phyloP scores from a whole-genome alignment of 306 rosid species.

The Trifolium subterraneum region DNA sequence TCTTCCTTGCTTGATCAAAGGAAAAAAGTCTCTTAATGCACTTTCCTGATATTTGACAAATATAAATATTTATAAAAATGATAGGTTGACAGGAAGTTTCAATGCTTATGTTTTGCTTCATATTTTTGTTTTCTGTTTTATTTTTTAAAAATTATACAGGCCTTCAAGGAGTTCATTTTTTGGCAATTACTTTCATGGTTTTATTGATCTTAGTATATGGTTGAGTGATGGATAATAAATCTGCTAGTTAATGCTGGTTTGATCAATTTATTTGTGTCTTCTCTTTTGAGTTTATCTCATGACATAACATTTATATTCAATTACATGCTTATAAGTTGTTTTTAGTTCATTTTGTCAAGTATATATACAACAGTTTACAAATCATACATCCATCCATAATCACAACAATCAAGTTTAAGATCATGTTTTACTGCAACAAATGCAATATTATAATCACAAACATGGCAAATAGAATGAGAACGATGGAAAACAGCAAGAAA shows the following conservation, averaged over 20 bases:
- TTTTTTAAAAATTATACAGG: not conserved
- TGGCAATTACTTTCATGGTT: constrained; percentile 13
- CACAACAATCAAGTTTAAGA: no score
- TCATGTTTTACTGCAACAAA: no score
- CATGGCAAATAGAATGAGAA: no score
- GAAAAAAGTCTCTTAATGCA: constrained; percentile 44
- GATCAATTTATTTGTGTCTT: constrained; percentile 10
- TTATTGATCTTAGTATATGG: constrained; percentile 33
- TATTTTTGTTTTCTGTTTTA: constrained; percentile 35
- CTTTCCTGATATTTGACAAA: constrained; percentile 33
- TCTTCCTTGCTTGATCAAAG: constrained; percentile 70
- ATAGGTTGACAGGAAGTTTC: constrained; percentile 37
- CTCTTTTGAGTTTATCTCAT: constrained; percentile 3
- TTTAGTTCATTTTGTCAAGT: not conserved
- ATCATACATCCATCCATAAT: no score
- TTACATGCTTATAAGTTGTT: not conserved
- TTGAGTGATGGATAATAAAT: constrained; percentile 29
- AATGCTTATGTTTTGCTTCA: constrained; percentile 40
- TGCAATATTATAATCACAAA: no score
- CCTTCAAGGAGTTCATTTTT: constrained; percentile 36
- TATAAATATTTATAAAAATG: constrained; percentile 37
- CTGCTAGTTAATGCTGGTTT: not conserved
- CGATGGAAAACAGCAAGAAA: no score
- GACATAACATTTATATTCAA: not conserved
- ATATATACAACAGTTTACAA: not conserved